phyloP scores from a whole-genome alignment of 257 asterid genomes.

The Solanum paucissectum region DNA sequence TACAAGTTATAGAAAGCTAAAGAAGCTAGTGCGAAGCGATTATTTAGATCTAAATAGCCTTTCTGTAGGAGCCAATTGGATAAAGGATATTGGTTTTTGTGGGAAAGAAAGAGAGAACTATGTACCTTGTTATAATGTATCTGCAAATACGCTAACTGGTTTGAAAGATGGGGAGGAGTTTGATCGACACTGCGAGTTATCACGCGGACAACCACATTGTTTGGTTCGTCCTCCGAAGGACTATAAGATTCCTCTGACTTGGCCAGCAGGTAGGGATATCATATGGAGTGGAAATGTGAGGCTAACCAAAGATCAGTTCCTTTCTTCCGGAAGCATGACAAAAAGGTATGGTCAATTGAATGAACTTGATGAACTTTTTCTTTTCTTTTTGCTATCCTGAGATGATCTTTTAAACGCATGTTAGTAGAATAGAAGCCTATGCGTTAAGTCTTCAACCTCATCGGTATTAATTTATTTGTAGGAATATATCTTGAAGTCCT shows the following conservation, averaged over 20 bases:
- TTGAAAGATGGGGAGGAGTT: conserved; percentile 76
- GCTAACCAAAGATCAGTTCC: conserved; percentile 90
- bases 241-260: conserved; percentile 77
- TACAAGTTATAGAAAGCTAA: conserved; percentile 56
- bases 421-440: background rate
- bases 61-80: conserved; percentile 27
- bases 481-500: background rate
- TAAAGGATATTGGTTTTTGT: conserved; percentile 56
- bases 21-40: conserved; percentile 53
- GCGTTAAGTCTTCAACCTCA: background rate
- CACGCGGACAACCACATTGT: conserved; percentile 43
- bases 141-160: conserved; percentile 66
- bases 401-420: background rate
- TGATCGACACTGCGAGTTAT: conserved; percentile 80
- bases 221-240: conserved; percentile 90
- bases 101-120: conserved; percentile 78
- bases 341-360: conserved; percentile 49
- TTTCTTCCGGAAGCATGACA: conserved; percentile 97
- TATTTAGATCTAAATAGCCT: conserved; percentile 47
- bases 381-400: background rate
- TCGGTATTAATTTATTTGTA: background rate
- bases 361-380: background rate
- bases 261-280: conserved; percentile 93
- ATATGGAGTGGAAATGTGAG: conserved; percentile 90
- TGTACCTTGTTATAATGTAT: conserved; percentile 84